A percentile compares a stretch with the other conserved stretches of the same genome.
Conservation (phyloP, 306 rosid species). For the Trifolium subterraneum region DNA sequence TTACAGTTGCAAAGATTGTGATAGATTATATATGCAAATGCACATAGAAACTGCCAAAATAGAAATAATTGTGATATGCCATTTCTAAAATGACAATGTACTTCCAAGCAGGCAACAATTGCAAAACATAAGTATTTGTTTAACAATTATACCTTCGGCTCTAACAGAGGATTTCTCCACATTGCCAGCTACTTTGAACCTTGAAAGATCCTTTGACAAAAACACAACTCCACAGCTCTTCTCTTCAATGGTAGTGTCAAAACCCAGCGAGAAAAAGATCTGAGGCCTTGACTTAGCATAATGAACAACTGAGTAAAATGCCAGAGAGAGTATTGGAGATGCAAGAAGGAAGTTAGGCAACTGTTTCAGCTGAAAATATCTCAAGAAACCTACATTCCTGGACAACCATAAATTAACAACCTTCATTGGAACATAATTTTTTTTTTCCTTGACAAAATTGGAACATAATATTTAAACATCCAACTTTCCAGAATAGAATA, state of each 20-base stretch:
- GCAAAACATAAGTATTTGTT: conserved; percentile 33
- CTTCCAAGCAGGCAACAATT: conserved; percentile 22
- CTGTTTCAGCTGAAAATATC: conserved; percentile 79
- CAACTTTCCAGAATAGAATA: conserved; percentile 15
- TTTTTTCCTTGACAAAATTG: neutral
- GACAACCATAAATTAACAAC: conserved; percentile 43
- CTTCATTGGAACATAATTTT: conserved; percentile 20
- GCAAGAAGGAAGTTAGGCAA: conserved; percentile 93
- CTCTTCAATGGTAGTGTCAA: conserved; percentile 60
- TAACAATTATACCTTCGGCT: conserved; percentile 55
- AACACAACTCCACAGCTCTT: conserved; percentile 58
- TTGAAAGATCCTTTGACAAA: conserved; percentile 41
- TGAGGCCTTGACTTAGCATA: conserved; percentile 78
- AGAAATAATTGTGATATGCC: conserved; percentile 14
- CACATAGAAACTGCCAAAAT: conserved; percentile 24
- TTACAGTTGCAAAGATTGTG: conserved; percentile 9
- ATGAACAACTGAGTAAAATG: conserved; percentile 69
- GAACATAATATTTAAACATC: conserved; percentile 29
- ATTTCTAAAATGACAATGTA: too few relatives aligned
- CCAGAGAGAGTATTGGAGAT: conserved; percentile 77
- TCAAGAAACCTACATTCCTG: conserved; percentile 97
- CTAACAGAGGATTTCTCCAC: conserved; percentile 49
- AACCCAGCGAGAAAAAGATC: conserved; percentile 73
- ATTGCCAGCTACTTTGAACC: conserved; percentile 43
- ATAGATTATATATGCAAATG: neutral